phyloP scores from a whole-genome alignment of 192 early-diverging fungal genomes.

The Coemansia sp. region DNA sequence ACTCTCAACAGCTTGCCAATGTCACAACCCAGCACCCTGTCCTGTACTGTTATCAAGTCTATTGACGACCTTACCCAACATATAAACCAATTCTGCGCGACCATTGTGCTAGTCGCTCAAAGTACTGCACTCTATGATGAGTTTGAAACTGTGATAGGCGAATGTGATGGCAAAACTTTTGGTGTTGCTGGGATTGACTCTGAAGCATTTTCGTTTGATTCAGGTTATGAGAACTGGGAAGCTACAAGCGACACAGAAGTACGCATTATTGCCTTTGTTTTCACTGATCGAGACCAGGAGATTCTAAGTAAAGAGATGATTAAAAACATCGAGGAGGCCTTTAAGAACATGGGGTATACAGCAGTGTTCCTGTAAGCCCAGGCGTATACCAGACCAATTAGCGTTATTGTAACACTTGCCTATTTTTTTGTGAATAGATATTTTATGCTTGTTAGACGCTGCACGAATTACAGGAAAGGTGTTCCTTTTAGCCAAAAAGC shows the following conservation, averaged over 20 bases:
- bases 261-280: background rate
- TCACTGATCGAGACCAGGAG: background rate
- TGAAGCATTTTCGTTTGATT: background rate
- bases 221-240: background rate
- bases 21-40: background rate
- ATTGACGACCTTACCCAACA: background rate
- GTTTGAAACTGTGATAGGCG: background rate
- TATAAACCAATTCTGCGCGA: background rate
- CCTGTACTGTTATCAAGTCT: background rate
- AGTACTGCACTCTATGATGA: background rate
- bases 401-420: too few relatives aligned
- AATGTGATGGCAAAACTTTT: background rate
- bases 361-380: too few relatives aligned
- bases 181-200: background rate
- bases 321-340: background rate
- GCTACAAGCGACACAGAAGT: background rate
- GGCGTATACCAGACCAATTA: too few relatives aligned
- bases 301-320: too few relatives aligned
- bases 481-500: too few relatives aligned
- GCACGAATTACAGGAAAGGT: too few relatives aligned
- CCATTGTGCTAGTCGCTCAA: background rate
- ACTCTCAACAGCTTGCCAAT: background rate
- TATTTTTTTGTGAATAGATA: too few relatives aligned
- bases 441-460: too few relatives aligned
- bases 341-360: too few relatives aligned